Evolutionary conservation across 768 basidiomycete genomes (phyloP).

Genomic region (Mycena vitilis): DNA sequence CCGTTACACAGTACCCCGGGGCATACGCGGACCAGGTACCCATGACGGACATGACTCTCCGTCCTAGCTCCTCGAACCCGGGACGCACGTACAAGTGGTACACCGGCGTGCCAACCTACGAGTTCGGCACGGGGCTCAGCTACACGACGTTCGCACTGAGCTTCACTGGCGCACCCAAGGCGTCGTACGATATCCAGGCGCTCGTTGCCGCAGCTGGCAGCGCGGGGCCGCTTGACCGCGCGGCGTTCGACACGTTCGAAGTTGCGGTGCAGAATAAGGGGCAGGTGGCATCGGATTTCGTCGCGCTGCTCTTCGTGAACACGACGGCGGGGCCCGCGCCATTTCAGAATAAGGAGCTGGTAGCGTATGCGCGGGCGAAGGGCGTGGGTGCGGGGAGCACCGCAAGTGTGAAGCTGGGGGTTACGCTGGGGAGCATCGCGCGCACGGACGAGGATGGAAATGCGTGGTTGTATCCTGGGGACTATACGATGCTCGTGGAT

Average conservation of each 20-base stretch:
- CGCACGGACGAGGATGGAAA: conserved; percentile 24
- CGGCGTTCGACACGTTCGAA: conserved; percentile 59
- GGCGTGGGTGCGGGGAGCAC: conserved; percentile 42
- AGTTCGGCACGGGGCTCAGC: conserved; percentile 67
- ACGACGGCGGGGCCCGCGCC: conserved; percentile 62
- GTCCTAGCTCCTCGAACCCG: conserved; percentile 58
- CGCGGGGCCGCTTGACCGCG: conserved; percentile 50
- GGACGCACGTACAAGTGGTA: conserved; percentile 73
- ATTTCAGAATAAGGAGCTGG: conserved; percentile 62
- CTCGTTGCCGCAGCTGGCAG: conserved; percentile 45
- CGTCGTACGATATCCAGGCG: conserved; percentile 53
- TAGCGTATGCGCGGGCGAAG: conserved; percentile 58
- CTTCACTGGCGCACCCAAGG: conserved; percentile 52
- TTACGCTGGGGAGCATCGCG: conserved; percentile 26
- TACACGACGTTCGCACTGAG: conserved; percentile 61
- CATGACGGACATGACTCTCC: conserved; percentile 71
- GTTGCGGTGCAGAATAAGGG: conserved; percentile 64
- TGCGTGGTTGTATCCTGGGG: conserved; percentile 24
- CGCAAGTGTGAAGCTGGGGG: conserved; percentile 23
- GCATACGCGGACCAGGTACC: conserved; percentile 57
- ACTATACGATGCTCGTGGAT: conserved; percentile 25
- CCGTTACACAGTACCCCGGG: conserved; percentile 65
- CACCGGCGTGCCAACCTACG: conserved; percentile 59
- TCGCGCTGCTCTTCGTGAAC: conserved; percentile 63
- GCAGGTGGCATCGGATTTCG: conserved; percentile 63